Percentiles rank a stretch among this genome's conserved stretches.
phyloP scores from a whole-genome alignment of 495 filamentous ascomycete genomes.

The Opeltia flavorubescens region DNA sequence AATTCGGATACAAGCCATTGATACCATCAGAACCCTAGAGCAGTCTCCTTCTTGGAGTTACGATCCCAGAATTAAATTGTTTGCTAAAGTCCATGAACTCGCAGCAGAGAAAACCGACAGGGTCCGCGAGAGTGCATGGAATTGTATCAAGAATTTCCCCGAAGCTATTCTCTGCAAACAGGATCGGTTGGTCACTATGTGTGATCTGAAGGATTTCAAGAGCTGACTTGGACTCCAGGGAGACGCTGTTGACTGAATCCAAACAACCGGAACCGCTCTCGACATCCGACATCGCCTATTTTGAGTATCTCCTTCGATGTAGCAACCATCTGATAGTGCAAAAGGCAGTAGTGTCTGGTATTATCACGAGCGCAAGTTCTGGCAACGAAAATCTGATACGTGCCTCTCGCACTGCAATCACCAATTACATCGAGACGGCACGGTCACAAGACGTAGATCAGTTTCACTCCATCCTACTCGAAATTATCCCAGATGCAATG shows the following conservation, averaged over 20 bases:
- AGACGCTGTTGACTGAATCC: no score
- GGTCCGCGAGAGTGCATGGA: neutral
- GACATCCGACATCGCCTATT: no score
- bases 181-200: no score
- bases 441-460: neutral
- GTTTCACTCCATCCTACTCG: neutral
- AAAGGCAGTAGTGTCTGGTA: no score
- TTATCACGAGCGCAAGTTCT: neutral
- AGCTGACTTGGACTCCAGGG: no score
- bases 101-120: neutral
- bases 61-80: neutral
- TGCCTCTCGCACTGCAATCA: neutral
- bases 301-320: no score
- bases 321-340: no score
- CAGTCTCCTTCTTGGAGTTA: neutral
- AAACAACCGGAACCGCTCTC: no score
- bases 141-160: neutral
- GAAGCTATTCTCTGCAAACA: no score
- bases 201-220: no score
- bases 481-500: neutral
- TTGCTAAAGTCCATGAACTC: neutral
- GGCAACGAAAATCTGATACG: neutral
- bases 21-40: constrained; percentile 37
- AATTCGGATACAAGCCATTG: constrained; percentile 63
- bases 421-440: neutral